Percentiles rank a stretch among this genome's conserved stretches.
Evolutionary conservation across 2,329 filamentous ascomycete species (phyloP).

Genomic region (Ascochyta fabae): DNA sequence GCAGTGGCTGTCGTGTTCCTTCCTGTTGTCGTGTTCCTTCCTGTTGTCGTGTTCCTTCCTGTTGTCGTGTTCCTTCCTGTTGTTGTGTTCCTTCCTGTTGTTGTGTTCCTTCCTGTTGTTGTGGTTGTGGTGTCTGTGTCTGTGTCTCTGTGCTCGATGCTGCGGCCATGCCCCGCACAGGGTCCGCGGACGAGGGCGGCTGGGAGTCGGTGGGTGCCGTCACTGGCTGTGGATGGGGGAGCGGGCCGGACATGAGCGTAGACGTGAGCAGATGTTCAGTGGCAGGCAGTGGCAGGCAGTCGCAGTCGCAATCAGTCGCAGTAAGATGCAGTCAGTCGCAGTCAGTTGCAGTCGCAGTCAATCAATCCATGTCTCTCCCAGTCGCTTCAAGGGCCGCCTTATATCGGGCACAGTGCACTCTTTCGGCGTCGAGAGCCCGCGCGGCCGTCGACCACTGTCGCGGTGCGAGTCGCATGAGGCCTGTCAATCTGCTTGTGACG

Average conservation of each 20-base stretch:
- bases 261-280: neutral
- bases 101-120: neutral
- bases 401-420: neutral
- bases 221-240: neutral
- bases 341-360: no score
- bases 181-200: neutral
- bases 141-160: neutral
- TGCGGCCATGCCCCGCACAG: neutral
- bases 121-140: neutral
- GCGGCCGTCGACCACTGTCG: neutral
- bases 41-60: neutral
- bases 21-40: neutral
- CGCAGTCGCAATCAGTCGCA: neutral
- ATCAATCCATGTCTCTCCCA: no score
- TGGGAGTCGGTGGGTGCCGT: neutral
- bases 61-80: neutral
- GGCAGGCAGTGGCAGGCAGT: neutral
- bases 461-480: neutral
- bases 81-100: neutral
- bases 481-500: neutral
- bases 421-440: neutral
- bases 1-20: neutral
- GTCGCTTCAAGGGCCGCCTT: neutral
- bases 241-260: conserved; percentile 13
- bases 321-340: no score